phyloP scores from a whole-genome alignment of 768 basidiomycete species.

The Dictyophora rubrovolvata region DNA sequence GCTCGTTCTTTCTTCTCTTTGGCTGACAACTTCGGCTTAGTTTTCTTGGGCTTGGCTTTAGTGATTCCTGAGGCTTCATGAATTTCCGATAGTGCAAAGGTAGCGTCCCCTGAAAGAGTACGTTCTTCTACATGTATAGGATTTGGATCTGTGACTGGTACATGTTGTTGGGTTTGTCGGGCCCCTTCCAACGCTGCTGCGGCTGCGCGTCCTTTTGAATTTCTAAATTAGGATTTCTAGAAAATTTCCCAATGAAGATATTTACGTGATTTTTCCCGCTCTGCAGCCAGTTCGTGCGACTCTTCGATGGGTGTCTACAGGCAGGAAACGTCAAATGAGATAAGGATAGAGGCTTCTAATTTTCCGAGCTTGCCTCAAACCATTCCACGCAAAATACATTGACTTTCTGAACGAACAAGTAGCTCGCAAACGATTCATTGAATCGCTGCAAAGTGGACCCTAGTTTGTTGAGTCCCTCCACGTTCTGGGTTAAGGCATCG shows the following conservation, averaged over 20 bases:
- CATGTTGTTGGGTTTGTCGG: constrained; percentile 20
- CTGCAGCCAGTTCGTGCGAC: constrained; percentile 49
- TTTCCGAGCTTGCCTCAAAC: constrained; percentile 53
- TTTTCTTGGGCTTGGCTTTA: constrained; percentile 34
- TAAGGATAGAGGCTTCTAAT: not conserved
- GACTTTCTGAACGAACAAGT: constrained; percentile 89
- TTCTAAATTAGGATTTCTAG: not conserved
- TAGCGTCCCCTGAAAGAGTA: constrained; percentile 5
- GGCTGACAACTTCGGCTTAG: constrained; percentile 57
- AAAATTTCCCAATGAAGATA: not conserved
- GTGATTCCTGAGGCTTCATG: constrained; percentile 17
- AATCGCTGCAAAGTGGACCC: constrained; percentile 71
- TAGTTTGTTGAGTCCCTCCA: constrained; percentile 60
- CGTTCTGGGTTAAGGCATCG: constrained; percentile 66
- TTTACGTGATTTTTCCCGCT: constrained; percentile 43
- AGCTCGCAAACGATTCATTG: constrained; percentile 90
- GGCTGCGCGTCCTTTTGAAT: constrained; percentile 46
- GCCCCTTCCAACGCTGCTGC: constrained; percentile 41
- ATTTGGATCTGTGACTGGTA: constrained; percentile 15
- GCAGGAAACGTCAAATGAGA: constrained; percentile 6
- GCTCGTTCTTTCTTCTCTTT: constrained; percentile 80
- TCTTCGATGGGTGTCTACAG: constrained; percentile 47
- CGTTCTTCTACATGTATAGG: constrained; percentile 6
- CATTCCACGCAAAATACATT: constrained; percentile 90
- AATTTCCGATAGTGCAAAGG: constrained; percentile 27